Percentiles rank a stretch among this genome's conserved stretches.
Evolutionary conservation across 129 eudicot genomes (phyloP).

Genomic region (Arctium minus): DNA sequence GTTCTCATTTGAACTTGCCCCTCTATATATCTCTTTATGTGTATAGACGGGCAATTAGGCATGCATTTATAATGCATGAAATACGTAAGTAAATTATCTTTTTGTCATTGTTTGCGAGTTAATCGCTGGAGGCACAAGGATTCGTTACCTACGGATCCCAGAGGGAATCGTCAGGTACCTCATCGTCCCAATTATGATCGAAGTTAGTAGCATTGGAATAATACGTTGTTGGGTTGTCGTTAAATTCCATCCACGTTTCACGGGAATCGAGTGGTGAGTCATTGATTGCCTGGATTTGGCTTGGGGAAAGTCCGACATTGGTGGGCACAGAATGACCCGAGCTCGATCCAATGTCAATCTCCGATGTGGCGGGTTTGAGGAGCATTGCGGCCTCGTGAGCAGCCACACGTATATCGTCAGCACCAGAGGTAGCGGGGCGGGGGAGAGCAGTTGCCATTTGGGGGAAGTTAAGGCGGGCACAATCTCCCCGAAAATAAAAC

Average conservation of each 20-base stretch:
- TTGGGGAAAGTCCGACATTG: conserved; percentile 39
- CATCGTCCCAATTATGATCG: conserved; percentile 37
- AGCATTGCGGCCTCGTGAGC: conserved; percentile 47
- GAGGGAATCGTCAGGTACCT: conserved; percentile 42
- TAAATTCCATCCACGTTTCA: conserved; percentile 30
- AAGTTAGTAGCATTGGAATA: background rate
- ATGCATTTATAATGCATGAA: conserved; percentile 5
- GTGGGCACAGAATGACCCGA: conserved; percentile 22
- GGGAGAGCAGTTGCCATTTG: conserved; percentile 34
- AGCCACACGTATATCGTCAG: conserved; percentile 49
- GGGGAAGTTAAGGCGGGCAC: conserved; percentile 44
- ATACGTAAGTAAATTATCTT: background rate
- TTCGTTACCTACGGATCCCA: conserved; percentile 30
- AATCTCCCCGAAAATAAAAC: conserved; percentile 38
- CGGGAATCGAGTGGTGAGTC: conserved; percentile 47
- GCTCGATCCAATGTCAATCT: conserved; percentile 4
- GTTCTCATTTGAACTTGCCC: too few species aligned
- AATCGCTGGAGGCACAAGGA: background rate
- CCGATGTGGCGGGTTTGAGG: conserved; percentile 7
- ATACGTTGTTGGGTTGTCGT: conserved; percentile 3
- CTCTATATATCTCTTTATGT: background rate
- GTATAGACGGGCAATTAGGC: background rate
- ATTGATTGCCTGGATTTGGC: conserved; percentile 53
- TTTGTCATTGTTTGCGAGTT: background rate
- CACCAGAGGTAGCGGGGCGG: conserved; percentile 35